Base-by-base conservation (phyloP, 805 yeast species). In the Spathaspora boniae region DNA sequence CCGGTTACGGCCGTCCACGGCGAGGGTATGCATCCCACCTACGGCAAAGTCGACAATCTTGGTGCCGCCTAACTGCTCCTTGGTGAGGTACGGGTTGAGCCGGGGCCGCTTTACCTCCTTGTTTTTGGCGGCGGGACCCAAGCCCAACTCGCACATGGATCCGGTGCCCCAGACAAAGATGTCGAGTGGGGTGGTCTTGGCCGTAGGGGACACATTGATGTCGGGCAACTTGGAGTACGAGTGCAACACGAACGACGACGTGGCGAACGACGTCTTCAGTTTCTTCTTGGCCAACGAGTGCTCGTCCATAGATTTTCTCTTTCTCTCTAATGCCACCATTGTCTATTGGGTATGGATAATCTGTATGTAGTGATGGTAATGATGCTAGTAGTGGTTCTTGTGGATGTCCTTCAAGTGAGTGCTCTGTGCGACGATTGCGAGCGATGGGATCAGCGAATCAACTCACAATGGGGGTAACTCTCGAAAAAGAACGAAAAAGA, bases 31-130 rank as follows among this genome's bases (percentile, higher is more conserved):
- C 83, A 93, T 91, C 34, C 98, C 99, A 33, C 99, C 99, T 17
- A 79, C 95, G 1, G 95, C 87, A 51, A 93, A 70, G 44, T 86
- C 91, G 18, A 88, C 93, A 36, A 93, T 78, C 2, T 83, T 82
- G 7, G 72, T 76, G 3, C 74, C 74, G 6, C 48, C 56, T 16
- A 62, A 41, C 17, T 46, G 51, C 19, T 82, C 84, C 16, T 62
- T 61, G 2, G 77, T 68, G 43, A 93, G 68, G 40, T 68, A 78
- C 2, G 96, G 88, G 50, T 89, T 93, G 54, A 91, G 68, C 46
- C 99, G 76, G 12, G 99, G 99, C 54, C 99, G 78, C 54, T 93
- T 93, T 15, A 93, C 96, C 57, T 89, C 96, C 42, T 88, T 87
- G 24, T 87, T 91, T 46, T 74, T 82, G 2, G 95, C 86, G n/a